phyloP scores from a whole-genome alignment of 139 green algal genomes.

The Desmodesmus armatus region DNA sequence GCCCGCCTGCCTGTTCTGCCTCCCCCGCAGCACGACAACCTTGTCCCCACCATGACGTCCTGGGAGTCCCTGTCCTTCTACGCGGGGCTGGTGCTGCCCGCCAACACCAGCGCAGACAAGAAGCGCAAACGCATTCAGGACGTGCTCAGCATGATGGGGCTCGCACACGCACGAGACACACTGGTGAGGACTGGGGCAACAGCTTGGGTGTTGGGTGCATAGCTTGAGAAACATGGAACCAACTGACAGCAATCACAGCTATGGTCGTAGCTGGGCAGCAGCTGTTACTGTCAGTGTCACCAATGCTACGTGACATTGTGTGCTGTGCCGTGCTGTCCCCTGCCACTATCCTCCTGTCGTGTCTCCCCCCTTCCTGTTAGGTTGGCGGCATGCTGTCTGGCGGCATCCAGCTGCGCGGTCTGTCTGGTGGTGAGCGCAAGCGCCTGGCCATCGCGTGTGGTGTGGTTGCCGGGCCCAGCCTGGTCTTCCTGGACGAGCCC shows the following conservation, averaged over 20 bases:
- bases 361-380: no score
- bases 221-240: no score
- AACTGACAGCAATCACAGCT: no score
- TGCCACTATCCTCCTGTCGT: no score
- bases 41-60: slow-evolving; percentile 60
- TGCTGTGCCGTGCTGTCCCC: no score
- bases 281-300: no score
- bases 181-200: slow-evolving; percentile 40
- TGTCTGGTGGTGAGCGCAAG: slow-evolving; percentile 68
- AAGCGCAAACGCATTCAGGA: slow-evolving; percentile 1
- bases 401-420: slow-evolving; percentile 65
- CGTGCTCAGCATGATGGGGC: slow-evolving; percentile 50
- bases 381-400: slow-evolving; percentile 68
- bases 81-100: slow-evolving; percentile 41
- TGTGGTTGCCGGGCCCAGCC: slow-evolving; percentile 40
- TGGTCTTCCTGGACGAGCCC: slow-evolving; percentile 61
- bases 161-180: slow-evolving; percentile 29
- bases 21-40: slow-evolving; percentile 60
- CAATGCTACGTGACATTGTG: no score
- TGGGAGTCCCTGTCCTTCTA: slow-evolving; percentile 54
- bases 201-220: no score
- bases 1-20: background rate
- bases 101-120: background rate
- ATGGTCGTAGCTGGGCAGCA: no score
- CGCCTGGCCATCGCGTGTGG: slow-evolving; percentile 63